These are phyloP conservation scores for Pleomassaria siparia DNA, from an alignment of 2,329 filamentous ascomycete species.

Conservation along the genomic window DNA sequence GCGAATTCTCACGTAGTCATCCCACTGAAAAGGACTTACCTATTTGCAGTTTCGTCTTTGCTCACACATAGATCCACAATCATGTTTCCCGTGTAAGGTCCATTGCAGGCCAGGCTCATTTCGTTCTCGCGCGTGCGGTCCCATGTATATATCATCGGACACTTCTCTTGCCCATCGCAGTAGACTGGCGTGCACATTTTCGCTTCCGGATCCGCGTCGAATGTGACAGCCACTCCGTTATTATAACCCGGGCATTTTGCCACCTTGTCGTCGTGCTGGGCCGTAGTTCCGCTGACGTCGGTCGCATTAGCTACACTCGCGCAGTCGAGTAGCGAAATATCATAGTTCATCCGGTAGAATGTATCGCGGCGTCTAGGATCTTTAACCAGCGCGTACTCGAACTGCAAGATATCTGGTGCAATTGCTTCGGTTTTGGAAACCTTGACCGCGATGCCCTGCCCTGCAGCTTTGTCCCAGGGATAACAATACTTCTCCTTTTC, in stretches of 20 bases:
- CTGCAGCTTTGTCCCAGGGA: conserved; percentile 12
- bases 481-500: no score
- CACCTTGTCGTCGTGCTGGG: conserved; percentile 9
- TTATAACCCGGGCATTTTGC: conserved; percentile 20
- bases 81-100: conserved; percentile 17
- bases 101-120: conserved; percentile 14
- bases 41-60: neutral
- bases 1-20: no score
- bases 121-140: conserved; percentile 18
- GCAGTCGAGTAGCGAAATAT: conserved; percentile 18
- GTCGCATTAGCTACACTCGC: conserved; percentile 4
- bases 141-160: conserved; percentile 16
- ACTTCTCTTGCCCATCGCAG: conserved; percentile 11
- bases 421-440: conserved; percentile 1
- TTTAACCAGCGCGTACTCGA: conserved; percentile 14
- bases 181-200: conserved; percentile 12
- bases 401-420: conserved; percentile 8
- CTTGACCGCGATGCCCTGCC: conserved; percentile 15
- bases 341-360: conserved; percentile 14
- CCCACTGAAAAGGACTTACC: neutral
- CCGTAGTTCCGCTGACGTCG: conserved; percentile 9
- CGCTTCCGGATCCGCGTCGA: conserved; percentile 4
- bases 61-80: conserved; percentile 2
- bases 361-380: conserved; percentile 2
- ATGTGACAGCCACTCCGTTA: conserved; percentile 13